These are phyloP conservation scores for Logfia minima DNA, from an alignment of 129 eudicot genomes.

Conservation along the genomic window DNA sequence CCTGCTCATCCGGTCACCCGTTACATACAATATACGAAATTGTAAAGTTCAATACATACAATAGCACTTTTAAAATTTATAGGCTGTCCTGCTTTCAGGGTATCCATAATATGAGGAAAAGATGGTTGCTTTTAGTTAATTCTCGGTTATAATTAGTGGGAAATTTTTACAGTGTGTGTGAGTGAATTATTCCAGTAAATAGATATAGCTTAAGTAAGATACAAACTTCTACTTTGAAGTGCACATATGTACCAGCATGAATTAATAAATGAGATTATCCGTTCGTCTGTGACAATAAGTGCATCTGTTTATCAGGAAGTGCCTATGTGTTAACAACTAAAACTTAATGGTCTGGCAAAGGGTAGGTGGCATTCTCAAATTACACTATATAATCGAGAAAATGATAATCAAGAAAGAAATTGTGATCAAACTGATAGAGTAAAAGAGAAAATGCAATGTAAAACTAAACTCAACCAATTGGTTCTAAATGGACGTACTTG, in stretches of 20 bases:
- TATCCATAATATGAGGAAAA: background rate
- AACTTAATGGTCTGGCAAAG: background rate
- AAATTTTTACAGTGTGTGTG: background rate
- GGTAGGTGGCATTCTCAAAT: background rate
- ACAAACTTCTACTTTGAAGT: background rate
- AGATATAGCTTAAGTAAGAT: background rate
- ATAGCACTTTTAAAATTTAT: too few relatives aligned
- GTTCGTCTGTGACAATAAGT: background rate
- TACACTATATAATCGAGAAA: background rate
- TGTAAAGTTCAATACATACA: too few relatives aligned
- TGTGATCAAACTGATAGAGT: background rate
- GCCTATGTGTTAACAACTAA: background rate
- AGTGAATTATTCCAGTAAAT: background rate
- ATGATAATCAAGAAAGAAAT: background rate
- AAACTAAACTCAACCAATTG: background rate
- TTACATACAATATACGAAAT: too few relatives aligned
- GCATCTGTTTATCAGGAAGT: background rate
- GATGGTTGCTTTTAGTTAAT: background rate
- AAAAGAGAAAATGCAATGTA: background rate
- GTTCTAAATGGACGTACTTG: conserved; percentile 31
- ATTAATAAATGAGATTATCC: background rate
- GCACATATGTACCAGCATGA: background rate
- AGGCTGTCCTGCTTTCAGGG: background rate
- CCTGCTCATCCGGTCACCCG: too few relatives aligned
- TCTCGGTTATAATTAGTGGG: background rate